phyloP scores from a whole-genome alignment of 768 basidiomycete species.

The Lepiota venenata region DNA sequence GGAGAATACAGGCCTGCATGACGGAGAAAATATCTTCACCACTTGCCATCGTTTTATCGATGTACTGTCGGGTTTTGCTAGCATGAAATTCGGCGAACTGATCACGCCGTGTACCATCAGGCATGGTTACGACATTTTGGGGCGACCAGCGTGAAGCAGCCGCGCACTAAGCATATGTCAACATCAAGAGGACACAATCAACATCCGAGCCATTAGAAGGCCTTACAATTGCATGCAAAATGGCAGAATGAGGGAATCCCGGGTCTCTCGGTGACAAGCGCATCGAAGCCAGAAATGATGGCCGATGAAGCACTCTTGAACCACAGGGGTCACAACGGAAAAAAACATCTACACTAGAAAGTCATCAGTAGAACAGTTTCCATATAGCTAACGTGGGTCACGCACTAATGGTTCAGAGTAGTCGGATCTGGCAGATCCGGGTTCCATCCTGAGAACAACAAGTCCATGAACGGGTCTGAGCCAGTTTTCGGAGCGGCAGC shows the following conservation, averaged over 20 bases:
- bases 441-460: constrained; percentile 81
- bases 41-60: constrained; percentile 87
- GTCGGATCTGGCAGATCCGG: constrained; percentile 78
- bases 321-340: constrained; percentile 88
- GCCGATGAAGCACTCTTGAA: constrained; percentile 77
- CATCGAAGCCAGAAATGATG: constrained; percentile 78
- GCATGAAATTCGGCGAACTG: constrained; percentile 87
- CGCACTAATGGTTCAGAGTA: constrained; percentile 73
- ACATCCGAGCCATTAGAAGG: constrained; percentile 4
- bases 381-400: constrained; percentile 15
- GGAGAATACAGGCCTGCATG: constrained; percentile 81
- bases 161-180: constrained; percentile 55
- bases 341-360: constrained; percentile 74
- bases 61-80: constrained; percentile 81
- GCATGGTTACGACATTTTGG: constrained; percentile 58
- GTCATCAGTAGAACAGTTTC: constrained; percentile 10
- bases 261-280: constrained; percentile 76
- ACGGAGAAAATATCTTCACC: constrained; percentile 85
- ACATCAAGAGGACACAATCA: constrained; percentile 13
- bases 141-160: constrained; percentile 83
- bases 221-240: constrained; percentile 86
- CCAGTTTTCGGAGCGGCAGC: constrained; percentile 34
- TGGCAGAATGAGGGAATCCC: constrained; percentile 84
- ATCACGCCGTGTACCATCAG: constrained; percentile 78
- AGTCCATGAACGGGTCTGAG: constrained; percentile 56